Conservation (phyloP, 2,329 filamentous ascomycete genomes). For the Phaeoacremonium minimum region DNA sequence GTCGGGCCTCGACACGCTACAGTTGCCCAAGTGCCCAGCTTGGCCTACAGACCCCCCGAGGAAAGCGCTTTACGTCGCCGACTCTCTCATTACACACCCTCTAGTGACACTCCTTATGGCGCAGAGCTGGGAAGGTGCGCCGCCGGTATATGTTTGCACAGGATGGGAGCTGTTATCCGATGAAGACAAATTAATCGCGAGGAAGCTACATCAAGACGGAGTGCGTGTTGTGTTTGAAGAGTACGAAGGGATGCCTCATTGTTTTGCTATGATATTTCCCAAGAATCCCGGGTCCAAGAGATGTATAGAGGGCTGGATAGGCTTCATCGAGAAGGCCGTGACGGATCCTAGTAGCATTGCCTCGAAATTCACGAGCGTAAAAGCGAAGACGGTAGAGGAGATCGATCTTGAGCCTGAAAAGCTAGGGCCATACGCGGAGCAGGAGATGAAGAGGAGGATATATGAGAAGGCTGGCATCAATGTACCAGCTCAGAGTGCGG, state of each 20-base stretch:
- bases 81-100: slow-evolving; percentile 57
- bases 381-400: slow-evolving; percentile 48
- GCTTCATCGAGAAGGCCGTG: slow-evolving; percentile 46
- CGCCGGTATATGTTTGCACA: slow-evolving; percentile 63
- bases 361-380: slow-evolving; percentile 39
- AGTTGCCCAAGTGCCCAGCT: slow-evolving; percentile 39
- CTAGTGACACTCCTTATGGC: slow-evolving; percentile 60
- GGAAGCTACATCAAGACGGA: slow-evolving; percentile 49
- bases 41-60: slow-evolving; percentile 57
- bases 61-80: slow-evolving; percentile 48
- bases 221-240: slow-evolving; percentile 63
- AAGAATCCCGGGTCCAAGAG: slow-evolving; percentile 37
- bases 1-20: slow-evolving; percentile 19
- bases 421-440: slow-evolving; percentile 37
- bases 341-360: slow-evolving; percentile 24
- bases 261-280: slow-evolving; percentile 58
- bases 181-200: slow-evolving; percentile 59
- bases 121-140: slow-evolving; percentile 54
- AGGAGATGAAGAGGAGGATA: slow-evolving; percentile 36
- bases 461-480: slow-evolving; percentile 18
- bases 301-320: slow-evolving; percentile 51
- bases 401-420: slow-evolving; percentile 33
- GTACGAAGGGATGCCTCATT: slow-evolving; percentile 79
- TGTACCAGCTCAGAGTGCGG: slow-evolving; percentile 9
- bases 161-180: slow-evolving; percentile 71